Conservation (phyloP, 345 rosid species). For the Corymbia maculata region DNA sequence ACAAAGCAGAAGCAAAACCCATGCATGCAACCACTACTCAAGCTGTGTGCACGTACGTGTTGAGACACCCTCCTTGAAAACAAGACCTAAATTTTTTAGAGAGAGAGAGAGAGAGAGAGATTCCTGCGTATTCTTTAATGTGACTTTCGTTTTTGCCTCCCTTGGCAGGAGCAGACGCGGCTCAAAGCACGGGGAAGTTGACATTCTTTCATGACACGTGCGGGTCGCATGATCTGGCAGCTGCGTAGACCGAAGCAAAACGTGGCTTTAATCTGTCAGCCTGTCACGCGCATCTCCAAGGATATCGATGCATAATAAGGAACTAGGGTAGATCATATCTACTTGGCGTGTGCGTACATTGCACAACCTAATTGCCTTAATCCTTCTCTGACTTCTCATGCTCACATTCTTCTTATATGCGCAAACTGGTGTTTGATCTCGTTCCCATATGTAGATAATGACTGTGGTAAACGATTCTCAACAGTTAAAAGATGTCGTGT, state of each 20-base stretch:
- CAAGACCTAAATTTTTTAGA: neutral
- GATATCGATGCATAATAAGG: neutral
- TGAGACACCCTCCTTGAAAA: neutral
- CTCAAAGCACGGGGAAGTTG: neutral
- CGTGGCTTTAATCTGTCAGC: neutral
- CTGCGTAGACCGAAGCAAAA: neutral
- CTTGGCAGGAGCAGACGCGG: neutral
- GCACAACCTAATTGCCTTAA: neutral
- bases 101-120: neutral
- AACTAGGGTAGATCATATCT: neutral
- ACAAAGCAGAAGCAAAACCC: neutral
- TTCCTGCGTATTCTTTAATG: neutral
- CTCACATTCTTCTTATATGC: neutral
- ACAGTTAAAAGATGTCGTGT: neutral
- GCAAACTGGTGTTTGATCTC: neutral
- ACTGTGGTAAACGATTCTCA: neutral
- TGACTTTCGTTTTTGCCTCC: neutral
- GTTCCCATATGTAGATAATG: neutral
- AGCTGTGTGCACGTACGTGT: neutral
- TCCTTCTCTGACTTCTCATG: neutral
- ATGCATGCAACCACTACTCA: neutral
- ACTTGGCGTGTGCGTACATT: neutral
- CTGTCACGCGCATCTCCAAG: neutral
- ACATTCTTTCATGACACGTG: neutral
- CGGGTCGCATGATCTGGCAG: neutral